Evolutionary conservation across 148 eudicot species (phyloP).

Genomic region (Heliamphora exappendiculata): DNA sequence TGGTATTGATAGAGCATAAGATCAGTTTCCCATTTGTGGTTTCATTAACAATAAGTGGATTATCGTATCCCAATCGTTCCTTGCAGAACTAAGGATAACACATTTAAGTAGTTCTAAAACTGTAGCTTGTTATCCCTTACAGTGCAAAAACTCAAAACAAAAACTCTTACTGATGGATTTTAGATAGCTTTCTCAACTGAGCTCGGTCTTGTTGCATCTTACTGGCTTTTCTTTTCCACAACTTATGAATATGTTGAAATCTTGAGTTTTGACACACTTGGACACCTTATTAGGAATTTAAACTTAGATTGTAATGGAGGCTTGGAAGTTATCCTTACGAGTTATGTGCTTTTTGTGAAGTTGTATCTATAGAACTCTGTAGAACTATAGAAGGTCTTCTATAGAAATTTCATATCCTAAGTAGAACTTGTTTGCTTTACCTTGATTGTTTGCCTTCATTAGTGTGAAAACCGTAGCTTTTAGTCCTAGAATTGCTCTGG

Average conservation of each 20-base stretch:
- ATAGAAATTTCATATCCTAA: neutral
- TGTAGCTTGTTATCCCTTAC: neutral
- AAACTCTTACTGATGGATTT: neutral
- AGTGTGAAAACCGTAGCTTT: neutral
- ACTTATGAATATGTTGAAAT: neutral
- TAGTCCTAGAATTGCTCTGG: neutral
- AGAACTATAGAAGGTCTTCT: neutral
- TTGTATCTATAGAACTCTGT: neutral
- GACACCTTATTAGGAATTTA: neutral
- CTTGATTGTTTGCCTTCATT: neutral
- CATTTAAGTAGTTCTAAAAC: neutral
- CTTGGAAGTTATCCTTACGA: neutral
- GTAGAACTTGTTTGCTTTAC: constrained; percentile 1
- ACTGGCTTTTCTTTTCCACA: neutral
- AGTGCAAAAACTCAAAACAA: neutral
- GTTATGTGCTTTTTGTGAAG: neutral
- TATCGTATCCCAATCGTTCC: neutral
- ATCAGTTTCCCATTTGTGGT: neutral
- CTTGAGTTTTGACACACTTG: neutral
- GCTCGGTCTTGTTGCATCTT: too few relatives aligned
- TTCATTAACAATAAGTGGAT: neutral
- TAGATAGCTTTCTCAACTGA: neutral
- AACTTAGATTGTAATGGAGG: neutral
- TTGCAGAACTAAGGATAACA: neutral
- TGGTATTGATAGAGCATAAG: neutral